Conservation (phyloP, 2,329 filamentous ascomycete genomes). For the Fusarium graminum region DNA sequence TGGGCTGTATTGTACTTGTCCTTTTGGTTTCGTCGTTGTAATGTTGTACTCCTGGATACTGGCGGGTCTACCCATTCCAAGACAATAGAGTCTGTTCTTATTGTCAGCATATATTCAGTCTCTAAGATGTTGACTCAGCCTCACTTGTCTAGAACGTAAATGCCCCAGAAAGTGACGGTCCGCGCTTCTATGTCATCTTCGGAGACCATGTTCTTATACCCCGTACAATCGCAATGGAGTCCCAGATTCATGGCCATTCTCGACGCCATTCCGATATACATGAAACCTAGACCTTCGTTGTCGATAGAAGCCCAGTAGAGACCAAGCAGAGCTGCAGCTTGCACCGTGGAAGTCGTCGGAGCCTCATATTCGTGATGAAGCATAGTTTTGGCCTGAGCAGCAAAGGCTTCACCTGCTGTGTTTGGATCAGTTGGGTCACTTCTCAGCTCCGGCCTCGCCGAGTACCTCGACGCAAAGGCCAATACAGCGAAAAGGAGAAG, state of each 20-base stretch:
- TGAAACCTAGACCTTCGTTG: slow-evolving; percentile 14
- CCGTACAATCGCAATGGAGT: slow-evolving; percentile 7
- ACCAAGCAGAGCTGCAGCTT: slow-evolving; percentile 1
- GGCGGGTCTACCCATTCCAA: slow-evolving; percentile 2
- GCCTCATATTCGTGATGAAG: slow-evolving; percentile 16
- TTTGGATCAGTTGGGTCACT: slow-evolving; percentile 13
- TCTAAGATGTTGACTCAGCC: not conserved
- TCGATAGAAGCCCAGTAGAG: slow-evolving; percentile 4
- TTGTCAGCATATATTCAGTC: not conserved
- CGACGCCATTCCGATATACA: slow-evolving; percentile 17
- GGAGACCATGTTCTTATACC: not conserved
- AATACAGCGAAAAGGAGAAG: not conserved
- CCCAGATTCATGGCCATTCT: slow-evolving; percentile 22
- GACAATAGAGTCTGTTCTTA: not conserved
- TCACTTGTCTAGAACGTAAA: slow-evolving; percentile 16
- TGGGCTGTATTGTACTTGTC: not conserved
- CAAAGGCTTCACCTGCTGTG: slow-evolving; percentile 13
- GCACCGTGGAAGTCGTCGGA: not conserved
- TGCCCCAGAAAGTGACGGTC: slow-evolving; percentile 18
- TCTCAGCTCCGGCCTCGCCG: not conserved
- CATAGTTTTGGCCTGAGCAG: slow-evolving; percentile 3
- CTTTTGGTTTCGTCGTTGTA: slow-evolving; percentile 7
- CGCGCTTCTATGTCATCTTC: slow-evolving; percentile 11
- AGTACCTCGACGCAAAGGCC: slow-evolving; percentile 6
- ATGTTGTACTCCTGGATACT: slow-evolving; percentile 25